These are phyloP conservation scores for Zychaea mexicana DNA, from an alignment of 371 early-diverging fungal species.

Conservation along the genomic window DNA sequence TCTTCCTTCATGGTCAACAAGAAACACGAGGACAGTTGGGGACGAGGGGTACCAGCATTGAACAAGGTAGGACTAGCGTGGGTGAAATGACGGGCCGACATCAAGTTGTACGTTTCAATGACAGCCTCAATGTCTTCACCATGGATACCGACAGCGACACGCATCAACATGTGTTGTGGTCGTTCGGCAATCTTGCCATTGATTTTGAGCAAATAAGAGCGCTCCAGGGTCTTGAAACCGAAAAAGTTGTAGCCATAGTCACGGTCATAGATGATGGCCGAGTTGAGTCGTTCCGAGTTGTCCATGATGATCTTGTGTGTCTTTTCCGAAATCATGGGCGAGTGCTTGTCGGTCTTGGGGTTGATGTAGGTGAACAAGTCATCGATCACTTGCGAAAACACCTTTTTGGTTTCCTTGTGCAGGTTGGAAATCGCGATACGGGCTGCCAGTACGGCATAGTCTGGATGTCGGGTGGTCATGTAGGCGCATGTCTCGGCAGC, in stretches of 20 bases:
- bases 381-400: slow-evolving; percentile 89
- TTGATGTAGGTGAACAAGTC: slow-evolving; percentile 87
- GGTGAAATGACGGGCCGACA: slow-evolving; percentile 96
- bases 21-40: slow-evolving; percentile 98
- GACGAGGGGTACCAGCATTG: slow-evolving; percentile 96
- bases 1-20: slow-evolving; percentile 96
- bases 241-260: slow-evolving; percentile 98
- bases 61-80: slow-evolving; percentile 99
- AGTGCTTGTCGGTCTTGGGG: slow-evolving; percentile 85
- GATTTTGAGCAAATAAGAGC: slow-evolving; percentile 93
- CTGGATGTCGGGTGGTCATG: slow-evolving; percentile 97
- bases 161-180: slow-evolving; percentile 99
- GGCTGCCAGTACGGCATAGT: slow-evolving; percentile 97
- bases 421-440: slow-evolving; percentile 97
- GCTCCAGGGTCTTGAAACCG: slow-evolving; percentile 98
- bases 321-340: slow-evolving; percentile 87
- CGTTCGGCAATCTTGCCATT: slow-evolving; percentile 88
- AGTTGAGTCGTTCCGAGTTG: slow-evolving; percentile 85
- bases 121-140: slow-evolving; percentile 91
- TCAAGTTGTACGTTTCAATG: slow-evolving; percentile 95
- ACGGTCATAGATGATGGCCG: slow-evolving; percentile 92
- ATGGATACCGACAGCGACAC: slow-evolving; percentile 98
- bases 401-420: slow-evolving; percentile 95
- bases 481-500: slow-evolving; percentile 98
- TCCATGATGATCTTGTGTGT: slow-evolving; percentile 75